phyloP scores from a whole-genome alignment of 495 filamentous ascomycete species.

The Amniculicola lignicola region DNA sequence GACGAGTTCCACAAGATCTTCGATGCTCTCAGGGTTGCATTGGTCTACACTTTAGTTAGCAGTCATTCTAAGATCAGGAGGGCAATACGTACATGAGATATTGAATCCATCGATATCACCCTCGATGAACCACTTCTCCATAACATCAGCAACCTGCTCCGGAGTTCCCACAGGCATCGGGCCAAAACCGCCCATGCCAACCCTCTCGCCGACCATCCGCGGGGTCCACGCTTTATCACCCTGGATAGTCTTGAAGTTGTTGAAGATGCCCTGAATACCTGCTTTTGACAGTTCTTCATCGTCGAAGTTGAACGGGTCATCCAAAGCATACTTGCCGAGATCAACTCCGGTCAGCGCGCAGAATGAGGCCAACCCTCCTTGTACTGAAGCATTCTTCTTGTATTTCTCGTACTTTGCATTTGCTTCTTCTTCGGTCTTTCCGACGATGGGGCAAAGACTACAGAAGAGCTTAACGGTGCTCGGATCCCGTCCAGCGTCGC shows the following conservation, averaged over 20 bases:
- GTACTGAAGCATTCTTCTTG: neutral
- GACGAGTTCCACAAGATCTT: neutral
- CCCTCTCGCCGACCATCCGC: neutral
- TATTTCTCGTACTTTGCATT: neutral
- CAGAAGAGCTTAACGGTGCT: neutral
- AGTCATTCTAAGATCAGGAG: too few species aligned
- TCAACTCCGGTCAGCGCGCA: neutral
- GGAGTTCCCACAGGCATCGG: neutral
- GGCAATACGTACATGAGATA: too few species aligned
- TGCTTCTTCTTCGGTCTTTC: neutral
- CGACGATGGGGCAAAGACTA: neutral
- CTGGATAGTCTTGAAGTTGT: neutral
- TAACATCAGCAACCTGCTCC: neutral
- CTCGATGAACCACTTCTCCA: neutral
- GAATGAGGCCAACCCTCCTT: neutral
- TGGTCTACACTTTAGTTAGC: too few species aligned
- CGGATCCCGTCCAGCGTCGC: neutral
- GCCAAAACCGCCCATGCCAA: neutral
- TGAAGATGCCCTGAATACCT: neutral
- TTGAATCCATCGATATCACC: neutral
- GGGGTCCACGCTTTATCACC: neutral
- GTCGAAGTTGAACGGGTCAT: neutral
- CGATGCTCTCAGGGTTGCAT: neutral
- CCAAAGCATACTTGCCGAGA: neutral
- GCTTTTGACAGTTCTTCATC: neutral